Percentiles rank a stretch among this genome's conserved stretches.
Conservation (phyloP, 768 basidiomycete species). For the Udeniomyces megalosporus region DNA sequence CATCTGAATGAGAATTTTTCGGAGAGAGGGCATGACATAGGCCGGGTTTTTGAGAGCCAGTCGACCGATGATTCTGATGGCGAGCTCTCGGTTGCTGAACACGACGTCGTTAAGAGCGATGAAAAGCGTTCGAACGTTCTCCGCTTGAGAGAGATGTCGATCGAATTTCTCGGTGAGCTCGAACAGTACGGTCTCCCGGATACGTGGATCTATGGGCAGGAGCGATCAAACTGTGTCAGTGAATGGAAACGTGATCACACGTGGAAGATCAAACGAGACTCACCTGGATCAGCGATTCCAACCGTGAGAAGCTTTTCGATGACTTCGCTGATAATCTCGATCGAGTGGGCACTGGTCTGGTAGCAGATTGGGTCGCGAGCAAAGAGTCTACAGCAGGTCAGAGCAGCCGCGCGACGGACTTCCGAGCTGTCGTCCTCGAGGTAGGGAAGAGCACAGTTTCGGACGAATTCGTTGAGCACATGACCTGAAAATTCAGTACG, state of each 20-base stretch:
- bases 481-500: slow-evolving; percentile 45
- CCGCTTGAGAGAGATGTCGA: slow-evolving; percentile 89
- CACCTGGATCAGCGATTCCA: slow-evolving; percentile 90
- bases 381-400: slow-evolving; percentile 82
- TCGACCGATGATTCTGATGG: slow-evolving; percentile 77
- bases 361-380: slow-evolving; percentile 89
- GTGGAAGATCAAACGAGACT: slow-evolving; percentile 15
- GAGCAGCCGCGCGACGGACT: slow-evolving; percentile 72
- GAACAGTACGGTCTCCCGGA: slow-evolving; percentile 69
- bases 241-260: not conserved
- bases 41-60: slow-evolving; percentile 91
- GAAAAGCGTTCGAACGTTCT: slow-evolving; percentile 93
- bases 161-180: slow-evolving; percentile 87
- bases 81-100: slow-evolving; percentile 82
- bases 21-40: slow-evolving; percentile 92
- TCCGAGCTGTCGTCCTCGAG: slow-evolving; percentile 81
- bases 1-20: slow-evolving; percentile 88
- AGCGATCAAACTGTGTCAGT: slow-evolving; percentile 8
- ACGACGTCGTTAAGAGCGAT: slow-evolving; percentile 94
- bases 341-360: slow-evolving; percentile 87
- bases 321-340: slow-evolving; percentile 95
- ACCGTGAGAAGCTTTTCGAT: slow-evolving; percentile 88
- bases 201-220: slow-evolving; percentile 46
- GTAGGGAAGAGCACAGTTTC: slow-evolving; percentile 76
- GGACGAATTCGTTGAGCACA: slow-evolving; percentile 86